These are phyloP conservation scores for Sanghuangporus sanghuang DNA, from an alignment of 1,284 basidiomycete species.

Conservation along the genomic window DNA sequence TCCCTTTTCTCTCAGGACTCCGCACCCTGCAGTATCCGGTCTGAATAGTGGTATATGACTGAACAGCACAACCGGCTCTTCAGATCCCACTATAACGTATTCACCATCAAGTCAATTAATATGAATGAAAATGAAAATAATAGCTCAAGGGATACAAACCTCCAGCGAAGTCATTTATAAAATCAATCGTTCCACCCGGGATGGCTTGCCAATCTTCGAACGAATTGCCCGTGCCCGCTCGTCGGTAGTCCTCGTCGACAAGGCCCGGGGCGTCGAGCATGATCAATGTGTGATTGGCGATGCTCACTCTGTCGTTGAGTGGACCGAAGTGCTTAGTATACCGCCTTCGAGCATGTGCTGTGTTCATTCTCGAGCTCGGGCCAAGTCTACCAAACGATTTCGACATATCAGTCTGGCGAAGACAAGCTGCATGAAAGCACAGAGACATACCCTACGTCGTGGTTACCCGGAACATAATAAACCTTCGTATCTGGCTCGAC, in stretches of 20 bases:
- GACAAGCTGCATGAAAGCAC: slow-evolving; percentile 7
- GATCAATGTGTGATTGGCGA: slow-evolving; percentile 70
- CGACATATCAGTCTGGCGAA: neutral
- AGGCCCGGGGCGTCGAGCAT: slow-evolving; percentile 73
- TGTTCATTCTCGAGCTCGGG: slow-evolving; percentile 21
- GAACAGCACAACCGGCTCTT: slow-evolving; percentile 60
- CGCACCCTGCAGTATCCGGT: slow-evolving; percentile 65
- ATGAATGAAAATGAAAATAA: neutral
- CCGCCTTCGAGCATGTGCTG: slow-evolving; percentile 52
- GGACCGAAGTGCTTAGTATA: slow-evolving; percentile 67
- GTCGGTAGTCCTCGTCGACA: slow-evolving; percentile 71
- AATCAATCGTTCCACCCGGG: slow-evolving; percentile 63
- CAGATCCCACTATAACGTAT: slow-evolving; percentile 18
- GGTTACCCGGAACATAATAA: slow-evolving; percentile 81
- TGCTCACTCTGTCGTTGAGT: slow-evolving; percentile 43
- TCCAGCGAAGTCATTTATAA: slow-evolving; percentile 55
- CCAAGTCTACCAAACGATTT: neutral
- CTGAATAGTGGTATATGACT: slow-evolving; percentile 81
- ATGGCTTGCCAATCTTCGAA: slow-evolving; percentile 59
- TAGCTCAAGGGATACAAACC: slow-evolving; percentile 30
- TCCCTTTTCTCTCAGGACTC: slow-evolving; percentile 68
- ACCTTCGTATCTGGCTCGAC: slow-evolving; percentile 35
- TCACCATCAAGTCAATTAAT: neutral
- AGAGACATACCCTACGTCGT: slow-evolving; percentile 66
- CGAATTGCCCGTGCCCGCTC: slow-evolving; percentile 44